Base-by-base conservation (phyloP, 371 early-diverging fungal genomes). In the Mortierella sp. region DNA sequence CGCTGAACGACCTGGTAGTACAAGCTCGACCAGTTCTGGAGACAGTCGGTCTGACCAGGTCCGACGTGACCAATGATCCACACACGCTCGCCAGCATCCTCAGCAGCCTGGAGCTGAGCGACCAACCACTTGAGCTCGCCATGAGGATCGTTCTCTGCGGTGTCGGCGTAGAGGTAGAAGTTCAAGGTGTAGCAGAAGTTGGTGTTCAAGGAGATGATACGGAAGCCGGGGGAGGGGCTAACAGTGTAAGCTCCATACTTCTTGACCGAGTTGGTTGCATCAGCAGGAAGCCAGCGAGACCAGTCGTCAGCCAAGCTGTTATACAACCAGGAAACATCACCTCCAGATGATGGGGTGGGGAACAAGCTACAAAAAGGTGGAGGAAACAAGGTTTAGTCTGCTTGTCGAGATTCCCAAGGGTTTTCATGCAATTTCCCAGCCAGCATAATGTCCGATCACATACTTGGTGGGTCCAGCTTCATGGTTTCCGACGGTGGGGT, bases 111-210 rank as follows among this genome's bases (percentile, higher is more conserved):
- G 24, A 86, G 66, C 29, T 85, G 77, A 21, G 59, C 39, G 13
- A 86, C 67, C 9, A 88, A 57, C 86, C 86, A 86, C 13, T 67
- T 57, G 28, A 88, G 60, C 8, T 85, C 72, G 27, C 83, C 83
- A 50, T 85, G 81, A 17, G 88, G 86, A 39, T 88, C 88, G 71
- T 81, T 58, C 17, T 67, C 64, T 7, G 55, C 53, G 39, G 57
- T 55, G 19, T 69, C 27, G 43, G 43, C 63, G 45, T 77, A 79
- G 39, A 77, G 58, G 40, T 69, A 60, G 29, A 77, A 86, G 78
- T 88, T 87, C 31, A 83, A 22, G 16, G 70, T 81, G 45, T 87
- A 87, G 63, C 89, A 88, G 53, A 87, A 88, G 64, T 87, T 88
- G 44, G 85, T 87, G 48, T 88, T 88, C 27, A 88, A 64, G 43